A percentile compares a stretch with the other conserved stretches of the same genome.
Evolutionary conservation across 78 protist species (phyloP).

Genomic region (Isochrysis galbana): DNA sequence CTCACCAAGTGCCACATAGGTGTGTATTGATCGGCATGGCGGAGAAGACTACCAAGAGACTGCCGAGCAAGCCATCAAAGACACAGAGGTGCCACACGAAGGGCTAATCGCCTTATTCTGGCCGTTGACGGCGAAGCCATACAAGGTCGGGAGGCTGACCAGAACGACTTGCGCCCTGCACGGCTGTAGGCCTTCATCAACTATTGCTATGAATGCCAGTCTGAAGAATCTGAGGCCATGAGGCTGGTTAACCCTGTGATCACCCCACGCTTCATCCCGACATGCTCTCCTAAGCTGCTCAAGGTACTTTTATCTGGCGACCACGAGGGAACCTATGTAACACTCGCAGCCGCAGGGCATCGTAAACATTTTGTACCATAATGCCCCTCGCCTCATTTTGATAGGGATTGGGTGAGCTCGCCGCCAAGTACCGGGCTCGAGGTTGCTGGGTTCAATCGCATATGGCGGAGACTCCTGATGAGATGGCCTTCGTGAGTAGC

Average conservation of each 20-base stretch:
- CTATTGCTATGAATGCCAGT: background rate
- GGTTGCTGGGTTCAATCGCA: conserved; percentile 70
- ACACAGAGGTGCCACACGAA: too few species aligned
- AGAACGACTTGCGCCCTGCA: too few species aligned
- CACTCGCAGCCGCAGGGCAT: too few species aligned
- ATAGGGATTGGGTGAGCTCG: conserved; percentile 38
- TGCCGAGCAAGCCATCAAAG: conserved; percentile 51
- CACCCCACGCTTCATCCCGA: conserved; percentile 84
- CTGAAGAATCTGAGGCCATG: background rate
- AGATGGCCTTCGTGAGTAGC: background rate
- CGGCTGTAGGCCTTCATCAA: conserved; percentile 54
- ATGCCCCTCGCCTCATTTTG: too few species aligned
- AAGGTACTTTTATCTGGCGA: too few species aligned
- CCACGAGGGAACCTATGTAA: too few species aligned
- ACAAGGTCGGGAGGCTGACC: too few species aligned
- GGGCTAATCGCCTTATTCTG: too few species aligned
- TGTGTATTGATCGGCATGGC: too few species aligned
- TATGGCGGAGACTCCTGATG: conserved; percentile 54
- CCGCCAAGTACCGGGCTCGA: background rate
- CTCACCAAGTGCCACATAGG: too few species aligned
- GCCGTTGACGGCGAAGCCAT: too few species aligned
- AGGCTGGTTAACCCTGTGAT: conserved; percentile 35
- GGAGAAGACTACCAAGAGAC: conserved; percentile 67
- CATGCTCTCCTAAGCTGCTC: conserved; percentile 73
- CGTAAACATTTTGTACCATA: too few species aligned